Conservation (phyloP, 2,329 filamentous ascomycete genomes). For the Penicillium italicum region DNA sequence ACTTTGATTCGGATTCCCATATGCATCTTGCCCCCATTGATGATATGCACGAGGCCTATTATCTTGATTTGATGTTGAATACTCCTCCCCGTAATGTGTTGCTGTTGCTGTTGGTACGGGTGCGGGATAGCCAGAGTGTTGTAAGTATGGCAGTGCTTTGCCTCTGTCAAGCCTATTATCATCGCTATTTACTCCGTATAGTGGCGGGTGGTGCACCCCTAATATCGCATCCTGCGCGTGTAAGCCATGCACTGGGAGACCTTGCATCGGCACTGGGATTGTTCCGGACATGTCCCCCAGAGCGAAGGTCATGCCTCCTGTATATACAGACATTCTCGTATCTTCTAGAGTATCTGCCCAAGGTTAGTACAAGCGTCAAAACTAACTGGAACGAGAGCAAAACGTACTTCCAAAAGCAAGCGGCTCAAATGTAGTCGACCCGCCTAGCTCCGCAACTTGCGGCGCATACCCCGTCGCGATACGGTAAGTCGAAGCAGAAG, state of each 20-base stretch:
- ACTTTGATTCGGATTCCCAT: neutral
- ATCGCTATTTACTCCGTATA: neutral
- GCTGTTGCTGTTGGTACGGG: neutral
- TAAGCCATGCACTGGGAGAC: neutral
- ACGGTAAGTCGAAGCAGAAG: conserved; percentile 4
- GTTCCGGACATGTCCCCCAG: neutral
- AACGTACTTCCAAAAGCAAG: conserved; percentile 5
- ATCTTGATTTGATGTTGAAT: neutral
- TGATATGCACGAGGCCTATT: neutral
- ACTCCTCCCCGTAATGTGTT: neutral
- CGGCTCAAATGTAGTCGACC: conserved; percentile 1
- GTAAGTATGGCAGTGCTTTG: neutral
- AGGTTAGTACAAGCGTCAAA: neutral
- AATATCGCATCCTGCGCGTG: neutral
- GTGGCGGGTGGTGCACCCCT: neutral
- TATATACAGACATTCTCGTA: neutral
- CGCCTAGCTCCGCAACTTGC: conserved; percentile 10
- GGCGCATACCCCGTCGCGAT: conserved; percentile 10
- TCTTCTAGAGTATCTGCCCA: neutral
- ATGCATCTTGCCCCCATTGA: neutral
- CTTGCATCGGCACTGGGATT: neutral
- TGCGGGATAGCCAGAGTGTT: neutral
- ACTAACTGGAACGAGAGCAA: neutral
- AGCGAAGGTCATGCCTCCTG: neutral
- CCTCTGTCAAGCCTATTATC: neutral